These are phyloP conservation scores for Hymenotorrendiella dingleyae DNA, from an alignment of 2,329 filamentous ascomycete species.

Conservation along the genomic window DNA sequence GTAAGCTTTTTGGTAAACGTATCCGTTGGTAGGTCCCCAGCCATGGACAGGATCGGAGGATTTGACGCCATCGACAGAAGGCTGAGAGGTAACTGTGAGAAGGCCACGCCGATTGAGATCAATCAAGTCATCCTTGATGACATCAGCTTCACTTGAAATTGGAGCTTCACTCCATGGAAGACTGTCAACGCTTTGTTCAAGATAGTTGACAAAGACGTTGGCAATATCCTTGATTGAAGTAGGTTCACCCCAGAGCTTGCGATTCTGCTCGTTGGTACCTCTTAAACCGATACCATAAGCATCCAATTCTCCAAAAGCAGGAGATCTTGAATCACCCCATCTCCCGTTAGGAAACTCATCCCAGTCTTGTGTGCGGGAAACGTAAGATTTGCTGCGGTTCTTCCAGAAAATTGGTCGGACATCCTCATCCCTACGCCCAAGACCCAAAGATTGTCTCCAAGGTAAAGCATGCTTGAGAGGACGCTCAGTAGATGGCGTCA, in stretches of 20 bases:
- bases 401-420: conserved; percentile 98
- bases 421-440: conserved; percentile 86
- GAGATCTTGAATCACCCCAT: conserved; percentile 95
- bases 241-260: conserved; percentile 89
- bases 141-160: conserved; percentile 75
- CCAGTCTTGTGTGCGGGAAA: conserved; percentile 95
- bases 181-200: conserved; percentile 72
- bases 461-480: conserved; percentile 86
- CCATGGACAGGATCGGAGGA: conserved; percentile 83
- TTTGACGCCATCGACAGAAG: conserved; percentile 84
- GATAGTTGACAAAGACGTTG: conserved; percentile 76
- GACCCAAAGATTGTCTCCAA: conserved; percentile 89
- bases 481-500: conserved; percentile 71
- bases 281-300: conserved; percentile 90
- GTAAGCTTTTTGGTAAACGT: conserved; percentile 98
- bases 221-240: conserved; percentile 73
- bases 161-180: conserved; percentile 92
- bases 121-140: conserved; percentile 71
- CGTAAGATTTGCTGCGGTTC: conserved; percentile 92
- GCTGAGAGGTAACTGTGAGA: conserved; percentile 95
- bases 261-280: conserved; percentile 92
- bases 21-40: conserved; percentile 92
- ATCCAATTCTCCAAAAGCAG: conserved; percentile 92
- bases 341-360: conserved; percentile 98
- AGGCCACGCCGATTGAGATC: conserved; percentile 80